A percentile compares a stretch with the other conserved stretches of the same genome.
Evolutionary conservation across 257 asterid genomes (phyloP).

Genomic region (Sherardia arvensis): DNA sequence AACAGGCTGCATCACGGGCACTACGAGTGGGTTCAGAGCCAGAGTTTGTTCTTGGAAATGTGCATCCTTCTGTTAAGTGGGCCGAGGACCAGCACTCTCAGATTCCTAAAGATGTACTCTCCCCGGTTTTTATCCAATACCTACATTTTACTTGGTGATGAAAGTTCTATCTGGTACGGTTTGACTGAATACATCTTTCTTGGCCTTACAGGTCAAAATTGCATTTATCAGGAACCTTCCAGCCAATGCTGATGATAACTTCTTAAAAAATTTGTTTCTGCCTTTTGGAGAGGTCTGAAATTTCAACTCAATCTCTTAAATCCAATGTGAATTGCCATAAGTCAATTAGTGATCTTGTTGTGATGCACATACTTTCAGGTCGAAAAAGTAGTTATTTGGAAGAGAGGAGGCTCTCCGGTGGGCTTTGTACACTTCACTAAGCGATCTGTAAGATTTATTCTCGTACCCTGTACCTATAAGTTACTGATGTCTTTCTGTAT

Average conservation of each 20-base stretch:
- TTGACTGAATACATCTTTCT: slow-evolving; percentile 12
- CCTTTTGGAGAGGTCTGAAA: slow-evolving; percentile 69
- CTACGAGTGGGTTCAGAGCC: slow-evolving; percentile 66
- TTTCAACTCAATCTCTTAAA: slow-evolving; percentile 10
- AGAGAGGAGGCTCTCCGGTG: slow-evolving; percentile 44
- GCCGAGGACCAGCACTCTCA: slow-evolving; percentile 67
- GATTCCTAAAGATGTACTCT: slow-evolving; percentile 46
- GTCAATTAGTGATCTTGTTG: slow-evolving; percentile 2
- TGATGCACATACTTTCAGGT: slow-evolving; percentile 43
- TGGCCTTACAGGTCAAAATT: slow-evolving; percentile 58
- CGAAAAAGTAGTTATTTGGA: slow-evolving; percentile 66
- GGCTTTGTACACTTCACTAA: slow-evolving; percentile 76
- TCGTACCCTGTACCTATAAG: neutral
- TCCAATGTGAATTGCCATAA: neutral
- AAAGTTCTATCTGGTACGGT: slow-evolving; percentile 8
- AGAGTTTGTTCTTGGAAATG: slow-evolving; percentile 67
- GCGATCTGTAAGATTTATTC: slow-evolving; percentile 44
- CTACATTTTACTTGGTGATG: slow-evolving; percentile 8
- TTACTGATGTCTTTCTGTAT: neutral
- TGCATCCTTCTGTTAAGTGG: slow-evolving; percentile 92
- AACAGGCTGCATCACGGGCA: slow-evolving; percentile 97
- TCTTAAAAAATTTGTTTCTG: slow-evolving; percentile 61
- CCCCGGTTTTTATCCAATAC: slow-evolving; percentile 44
- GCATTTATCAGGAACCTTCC: slow-evolving; percentile 82
- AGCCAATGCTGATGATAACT: slow-evolving; percentile 55